These are phyloP conservation scores for Herpetospermum pedunculosum DNA, from an alignment of 306 rosid species.

Conservation along the genomic window DNA sequence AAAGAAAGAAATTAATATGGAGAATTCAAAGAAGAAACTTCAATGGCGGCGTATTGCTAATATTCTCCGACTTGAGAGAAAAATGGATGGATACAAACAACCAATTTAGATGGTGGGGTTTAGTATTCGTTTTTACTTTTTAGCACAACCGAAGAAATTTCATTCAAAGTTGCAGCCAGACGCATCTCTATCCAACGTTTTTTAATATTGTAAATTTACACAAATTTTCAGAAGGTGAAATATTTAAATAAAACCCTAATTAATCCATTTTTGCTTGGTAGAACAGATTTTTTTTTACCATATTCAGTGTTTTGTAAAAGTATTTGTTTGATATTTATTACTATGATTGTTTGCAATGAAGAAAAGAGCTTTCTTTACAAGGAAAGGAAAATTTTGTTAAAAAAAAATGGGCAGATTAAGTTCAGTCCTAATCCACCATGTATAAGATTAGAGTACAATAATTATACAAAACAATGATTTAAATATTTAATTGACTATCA, in stretches of 20 bases:
- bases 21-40: not conserved
- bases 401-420: not conserved
- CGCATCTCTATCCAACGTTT: not conserved
- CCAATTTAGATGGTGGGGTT: not conserved
- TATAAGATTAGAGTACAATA: no score
- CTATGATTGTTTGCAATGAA: not conserved
- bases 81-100: not conserved
- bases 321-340: not conserved
- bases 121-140: not conserved
- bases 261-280: no score
- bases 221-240: not conserved
- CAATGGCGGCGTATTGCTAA: constrained; percentile 8
- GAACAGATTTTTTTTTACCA: not conserved
- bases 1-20: not conserved
- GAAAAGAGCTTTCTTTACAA: not conserved
- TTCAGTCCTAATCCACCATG: not conserved
- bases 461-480: not conserved
- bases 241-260: no score
- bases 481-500: not conserved
- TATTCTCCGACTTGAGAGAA: not conserved
- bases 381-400: not conserved
- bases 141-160: not conserved
- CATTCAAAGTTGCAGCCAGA: not conserved
- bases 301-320: not conserved
- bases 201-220: not conserved